Base-by-base conservation (phyloP, 2,329 filamentous ascomycete genomes). In the Fusarium sp. region DNA sequence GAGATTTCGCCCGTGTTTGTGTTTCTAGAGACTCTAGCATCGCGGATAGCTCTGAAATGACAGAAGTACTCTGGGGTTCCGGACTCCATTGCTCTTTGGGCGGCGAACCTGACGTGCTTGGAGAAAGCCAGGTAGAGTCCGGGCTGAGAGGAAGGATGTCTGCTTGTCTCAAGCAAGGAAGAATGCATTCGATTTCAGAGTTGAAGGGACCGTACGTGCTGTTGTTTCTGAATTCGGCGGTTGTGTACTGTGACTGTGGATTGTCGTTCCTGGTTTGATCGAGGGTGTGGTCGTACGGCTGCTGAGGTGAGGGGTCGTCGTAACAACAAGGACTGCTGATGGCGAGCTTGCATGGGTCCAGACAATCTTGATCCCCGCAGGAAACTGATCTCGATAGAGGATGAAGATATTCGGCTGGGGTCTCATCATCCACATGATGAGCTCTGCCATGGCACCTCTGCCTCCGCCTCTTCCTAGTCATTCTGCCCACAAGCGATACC, bases 401-500 rank as follows among this genome's bases (percentile, higher is more conserved):
- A n/a, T 29, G 27, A n/a, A n/a, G 13, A 18, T 11, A 54, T 18
- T 56, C 45, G 13, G 13, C 20, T 4, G 45, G 9, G 20, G 37
- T 31, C 6, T 52, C 20, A 20, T 45, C 11, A 13, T n/a, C 14
- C 22, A 13, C 13, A 18, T 22, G 14, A 22, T 22, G 45, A 29
- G 45, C 11, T 6, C 24, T 37, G 16, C 50, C 38, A 18, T 31
- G 27, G 27, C 16, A n/a, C 5, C 6, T 47, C 10, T 38, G 59
- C 29, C 60, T 42, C 59, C 35, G 62, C 24, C 62, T 67, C 11
- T 61, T 52, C 34, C 35, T 59, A 34, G 65, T 52, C 65, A 67
- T 67, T 35, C 65, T 58, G 3, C 65, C 65, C 29, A 67, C 65
- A 24, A 67, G 34, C n/a, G 65, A 67, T 2, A 67, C 60, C 38